phyloP scores from a whole-genome alignment of 2,329 filamentous ascomycete species.

The Aquanectria penicillioides region DNA sequence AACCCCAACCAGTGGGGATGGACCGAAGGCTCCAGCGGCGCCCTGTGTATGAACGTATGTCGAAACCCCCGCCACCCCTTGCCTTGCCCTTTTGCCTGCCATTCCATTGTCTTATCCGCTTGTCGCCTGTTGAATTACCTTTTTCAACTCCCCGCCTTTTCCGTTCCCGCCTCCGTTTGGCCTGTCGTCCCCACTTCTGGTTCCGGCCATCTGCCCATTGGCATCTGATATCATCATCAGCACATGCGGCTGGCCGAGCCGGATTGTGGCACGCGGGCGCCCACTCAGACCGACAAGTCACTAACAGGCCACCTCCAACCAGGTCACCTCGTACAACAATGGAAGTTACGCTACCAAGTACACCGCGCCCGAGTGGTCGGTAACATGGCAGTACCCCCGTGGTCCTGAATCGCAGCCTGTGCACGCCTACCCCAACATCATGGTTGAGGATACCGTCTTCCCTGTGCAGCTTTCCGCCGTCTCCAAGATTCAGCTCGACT shows the following conservation, averaged over 20 bases:
- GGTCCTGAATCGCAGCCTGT: slow-evolving; percentile 56
- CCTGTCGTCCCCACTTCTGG: neutral
- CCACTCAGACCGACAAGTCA: neutral
- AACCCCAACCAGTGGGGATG: slow-evolving; percentile 68
- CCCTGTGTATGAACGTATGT: slow-evolving; percentile 64
- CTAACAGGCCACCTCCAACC: slow-evolving; percentile 1
- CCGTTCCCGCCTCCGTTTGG: neutral
- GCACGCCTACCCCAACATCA: slow-evolving; percentile 65
- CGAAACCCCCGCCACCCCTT: too few species aligned
- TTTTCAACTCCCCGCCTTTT: neutral
- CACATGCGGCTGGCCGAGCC: slow-evolving; percentile 5
- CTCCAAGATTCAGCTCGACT: slow-evolving; percentile 52
- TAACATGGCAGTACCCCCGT: slow-evolving; percentile 63
- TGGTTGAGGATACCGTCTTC: slow-evolving; percentile 55
- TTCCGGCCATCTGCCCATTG: neutral
- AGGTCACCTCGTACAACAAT: slow-evolving; percentile 62
- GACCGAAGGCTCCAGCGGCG: slow-evolving; percentile 48
- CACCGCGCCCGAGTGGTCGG: slow-evolving; percentile 59
- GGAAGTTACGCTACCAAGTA: slow-evolving; percentile 57
- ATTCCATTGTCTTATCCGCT: neutral
- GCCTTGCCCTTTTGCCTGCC: too few species aligned
- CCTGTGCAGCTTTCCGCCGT: slow-evolving; percentile 54
- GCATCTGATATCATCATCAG: slow-evolving; percentile 3
- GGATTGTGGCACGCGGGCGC: too few species aligned
- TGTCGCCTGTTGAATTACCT: neutral